Evolutionary conservation across 495 filamentous ascomycete genomes (phyloP), one percentile per base, ranked within the genome.

Genomic region (Xylaria telfairii): DNA sequence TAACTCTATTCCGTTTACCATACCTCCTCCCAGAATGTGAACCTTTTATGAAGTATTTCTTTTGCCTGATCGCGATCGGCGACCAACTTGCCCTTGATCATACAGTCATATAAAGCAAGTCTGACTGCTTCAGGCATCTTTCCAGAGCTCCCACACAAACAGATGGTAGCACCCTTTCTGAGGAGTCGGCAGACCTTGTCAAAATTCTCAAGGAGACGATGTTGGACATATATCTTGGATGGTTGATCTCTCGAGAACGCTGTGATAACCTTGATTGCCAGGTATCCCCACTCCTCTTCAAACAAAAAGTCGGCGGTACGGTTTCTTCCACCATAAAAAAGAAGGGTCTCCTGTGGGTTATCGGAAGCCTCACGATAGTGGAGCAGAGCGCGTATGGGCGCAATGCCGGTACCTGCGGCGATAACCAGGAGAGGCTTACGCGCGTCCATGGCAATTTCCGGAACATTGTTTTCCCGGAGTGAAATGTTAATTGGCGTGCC

Each of bases 101-200:
- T 89, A 5, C 87, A 89, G 71, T 96, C 91, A 8, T 92, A 83
- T 30, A 99, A 81, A 3, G 95, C 93, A 73, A 89, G 86, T n/a
- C 92, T 85, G 8, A 98, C 93, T n/a, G 92, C 91, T 72, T 90
- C 85, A 15, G 96, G 94, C 96, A 99, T 99, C 70, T 89, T 86
- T 3, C 91, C 92, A 0, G 90, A 90, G 32, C 89, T 94, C 7
- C 96, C 96, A 79, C 96, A 98, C 13, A 99, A 86, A 79, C 89
- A 93, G 3, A 87, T 74, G 7, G 81, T 68, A 15, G 79, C 77
- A 3, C 74, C 65, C 30, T 63, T 70, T 0, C 64, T 57, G 49
- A 98, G 76, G 37, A 90, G 76, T 4, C 85, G 75, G 74, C 86
- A 91, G 5, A 98, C 85, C 34, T 85, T 72, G 10, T 69, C 49